These are phyloP conservation scores for Daedaleopsis sinensis DNA, from an alignment of 768 basidiomycete genomes.

Conservation along the genomic window DNA sequence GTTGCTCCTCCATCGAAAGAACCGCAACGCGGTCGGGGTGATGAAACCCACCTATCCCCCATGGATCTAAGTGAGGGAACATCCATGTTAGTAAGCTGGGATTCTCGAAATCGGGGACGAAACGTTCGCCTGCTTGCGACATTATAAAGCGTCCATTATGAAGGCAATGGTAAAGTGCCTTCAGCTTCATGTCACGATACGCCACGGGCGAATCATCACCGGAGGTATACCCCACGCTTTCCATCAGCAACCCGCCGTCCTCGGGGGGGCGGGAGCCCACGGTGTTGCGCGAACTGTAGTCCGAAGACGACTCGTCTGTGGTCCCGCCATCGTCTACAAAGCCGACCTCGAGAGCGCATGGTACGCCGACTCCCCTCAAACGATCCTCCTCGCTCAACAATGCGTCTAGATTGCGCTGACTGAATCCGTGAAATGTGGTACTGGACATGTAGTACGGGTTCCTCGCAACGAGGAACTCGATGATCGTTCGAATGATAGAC, in stretches of 20 bases:
- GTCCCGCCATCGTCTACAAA: no score
- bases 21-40: neutral
- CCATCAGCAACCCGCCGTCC: neutral
- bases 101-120: constrained; percentile 14
- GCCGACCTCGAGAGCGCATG: no score
- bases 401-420: no score
- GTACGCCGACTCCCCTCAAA: no score
- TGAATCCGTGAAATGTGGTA: no score
- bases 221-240: neutral
- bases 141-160: neutral
- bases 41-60: constrained; percentile 17
- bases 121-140: neutral
- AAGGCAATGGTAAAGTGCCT: neutral
- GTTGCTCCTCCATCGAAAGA: neutral
- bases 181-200: neutral
- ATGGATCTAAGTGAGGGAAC: constrained; percentile 20
- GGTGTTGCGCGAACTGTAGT: no score
- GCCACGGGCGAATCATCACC: neutral
- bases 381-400: no score
- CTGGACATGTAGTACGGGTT: no score
- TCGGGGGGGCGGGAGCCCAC: no score
- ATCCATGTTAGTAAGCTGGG: constrained; percentile 4
- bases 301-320: no score
- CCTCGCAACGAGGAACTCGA: no score
- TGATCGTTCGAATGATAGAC: no score